Evolutionary conservation across 139 green algal species (phyloP).

Genomic region (Chlamydomonas sp.): DNA sequence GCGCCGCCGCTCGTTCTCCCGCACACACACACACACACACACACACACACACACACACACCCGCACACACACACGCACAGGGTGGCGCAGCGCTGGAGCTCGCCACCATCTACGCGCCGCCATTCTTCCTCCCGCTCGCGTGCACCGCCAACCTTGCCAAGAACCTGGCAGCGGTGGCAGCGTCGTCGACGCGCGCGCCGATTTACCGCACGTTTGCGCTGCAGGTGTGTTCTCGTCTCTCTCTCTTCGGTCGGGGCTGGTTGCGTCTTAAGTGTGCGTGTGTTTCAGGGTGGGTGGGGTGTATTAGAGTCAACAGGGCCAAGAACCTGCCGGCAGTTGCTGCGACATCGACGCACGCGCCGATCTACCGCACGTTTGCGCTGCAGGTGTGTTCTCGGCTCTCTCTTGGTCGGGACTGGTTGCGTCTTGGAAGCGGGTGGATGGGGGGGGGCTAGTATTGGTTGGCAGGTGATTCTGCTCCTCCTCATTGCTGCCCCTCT

Average conservation of each 20-base stretch:
- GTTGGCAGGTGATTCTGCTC: background rate
- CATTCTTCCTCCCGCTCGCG: conserved; percentile 72
- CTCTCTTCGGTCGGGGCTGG: background rate
- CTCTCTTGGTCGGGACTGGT: too few species aligned
- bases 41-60: too few species aligned
- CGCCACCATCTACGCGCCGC: conserved; percentile 53
- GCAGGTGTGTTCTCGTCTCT: conserved; percentile 28
- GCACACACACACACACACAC: too few species aligned
- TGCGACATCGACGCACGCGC: conserved; percentile 61
- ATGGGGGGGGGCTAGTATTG: too few species aligned
- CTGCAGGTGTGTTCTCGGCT: too few species aligned
- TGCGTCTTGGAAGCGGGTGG: too few species aligned
- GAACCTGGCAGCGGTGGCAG: conserved; percentile 72
- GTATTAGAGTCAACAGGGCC: too few species aligned
- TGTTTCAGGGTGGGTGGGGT: background rate
- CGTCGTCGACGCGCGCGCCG: conserved; percentile 63
- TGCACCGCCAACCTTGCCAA: conserved; percentile 78
- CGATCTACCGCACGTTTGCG: conserved; percentile 83
- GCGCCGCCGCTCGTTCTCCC: too few species aligned
- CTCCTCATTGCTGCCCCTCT: too few species aligned
- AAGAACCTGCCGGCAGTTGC: conserved; percentile 47
- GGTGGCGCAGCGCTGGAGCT: conserved; percentile 68
- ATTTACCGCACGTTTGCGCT: conserved; percentile 82
- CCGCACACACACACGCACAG: background rate
- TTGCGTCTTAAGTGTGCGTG: conserved; percentile 4